These are phyloP conservation scores for Quercus bicolor DNA, from an alignment of 306 rosid genomes.

Conservation along the genomic window DNA sequence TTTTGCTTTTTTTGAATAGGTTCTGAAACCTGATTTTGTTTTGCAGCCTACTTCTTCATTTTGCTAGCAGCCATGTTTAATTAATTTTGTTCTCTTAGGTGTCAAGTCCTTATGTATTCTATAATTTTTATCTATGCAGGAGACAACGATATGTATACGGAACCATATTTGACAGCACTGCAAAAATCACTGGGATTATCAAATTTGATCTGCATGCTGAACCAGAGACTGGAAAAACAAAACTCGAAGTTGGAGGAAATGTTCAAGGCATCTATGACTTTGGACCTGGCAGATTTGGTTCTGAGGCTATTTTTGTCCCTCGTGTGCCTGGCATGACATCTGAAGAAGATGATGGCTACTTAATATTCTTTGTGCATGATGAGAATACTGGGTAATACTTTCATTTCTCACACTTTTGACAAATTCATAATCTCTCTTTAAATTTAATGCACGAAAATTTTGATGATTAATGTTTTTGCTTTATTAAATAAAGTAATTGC, in stretches of 20 bases:
- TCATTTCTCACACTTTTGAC: not conserved
- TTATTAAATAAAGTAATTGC: not conserved
- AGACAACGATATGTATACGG: constrained; percentile 79
- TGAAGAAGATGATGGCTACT: constrained; percentile 93
- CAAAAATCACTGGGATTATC: constrained; percentile 66
- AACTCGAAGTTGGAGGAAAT: constrained; percentile 80
- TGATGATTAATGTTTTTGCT: not conserved
- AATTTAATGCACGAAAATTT: not conserved
- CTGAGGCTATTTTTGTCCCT: constrained; percentile 85
- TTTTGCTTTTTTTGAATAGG: not conserved
- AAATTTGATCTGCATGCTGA: constrained; percentile 81
- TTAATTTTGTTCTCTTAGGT: not conserved
- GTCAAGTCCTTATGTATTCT: not conserved
- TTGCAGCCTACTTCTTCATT: not conserved
- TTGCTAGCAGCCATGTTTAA: not conserved
- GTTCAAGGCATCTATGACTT: constrained; percentile 73
- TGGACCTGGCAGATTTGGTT: constrained; percentile 79
- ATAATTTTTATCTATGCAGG: constrained; percentile 35
- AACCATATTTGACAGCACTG: constrained; percentile 61
- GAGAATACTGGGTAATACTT: constrained; percentile 64
- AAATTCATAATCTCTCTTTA: not conserved
- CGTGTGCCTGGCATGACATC: constrained; percentile 57
- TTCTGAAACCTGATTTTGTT: not conserved
- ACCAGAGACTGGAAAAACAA: constrained; percentile 56
- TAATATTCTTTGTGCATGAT: constrained; percentile 73